Evolutionary conservation across 148 eudicot species (phyloP).

Genomic region (Camellia lanceoleosa): DNA sequence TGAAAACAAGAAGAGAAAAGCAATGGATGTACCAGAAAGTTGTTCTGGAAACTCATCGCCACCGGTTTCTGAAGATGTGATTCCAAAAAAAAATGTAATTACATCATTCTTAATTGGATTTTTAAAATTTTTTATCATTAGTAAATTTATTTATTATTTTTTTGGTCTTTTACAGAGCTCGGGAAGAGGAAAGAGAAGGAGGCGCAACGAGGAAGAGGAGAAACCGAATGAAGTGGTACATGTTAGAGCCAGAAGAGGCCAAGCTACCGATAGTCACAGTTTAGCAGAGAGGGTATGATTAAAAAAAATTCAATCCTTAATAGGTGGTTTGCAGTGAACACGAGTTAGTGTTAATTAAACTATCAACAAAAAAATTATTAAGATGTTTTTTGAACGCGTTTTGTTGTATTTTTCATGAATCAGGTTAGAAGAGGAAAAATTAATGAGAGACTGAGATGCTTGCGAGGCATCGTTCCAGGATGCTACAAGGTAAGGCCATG

Average conservation of each 20-base stretch:
- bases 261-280: slow-evolving; percentile 92
- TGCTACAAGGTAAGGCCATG: slow-evolving; percentile 58
- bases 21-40: slow-evolving; percentile 35
- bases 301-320: neutral
- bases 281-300: slow-evolving; percentile 76
- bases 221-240: slow-evolving; percentile 68
- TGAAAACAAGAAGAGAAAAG: slow-evolving; percentile 51
- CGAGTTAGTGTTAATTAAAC: neutral
- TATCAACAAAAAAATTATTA: neutral
- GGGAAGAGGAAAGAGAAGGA: slow-evolving; percentile 46
- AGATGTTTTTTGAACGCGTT: neutral
- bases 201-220: slow-evolving; percentile 37
- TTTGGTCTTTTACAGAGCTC: slow-evolving; percentile 31
- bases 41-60: slow-evolving; percentile 49
- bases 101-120: neutral
- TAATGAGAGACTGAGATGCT: slow-evolving; percentile 65
- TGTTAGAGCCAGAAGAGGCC: slow-evolving; percentile 86
- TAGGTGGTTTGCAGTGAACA: neutral
- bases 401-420: slow-evolving; percentile 1
- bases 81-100: slow-evolving; percentile 40
- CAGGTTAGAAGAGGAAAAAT: slow-evolving; percentile 92
- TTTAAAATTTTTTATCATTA: neutral
- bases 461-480: slow-evolving; percentile 90
- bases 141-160: neutral
- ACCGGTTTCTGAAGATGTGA: slow-evolving; percentile 38